Evolutionary conservation across 441 rosid species (phyloP).

Genomic region (Eutrema salsugineum): DNA sequence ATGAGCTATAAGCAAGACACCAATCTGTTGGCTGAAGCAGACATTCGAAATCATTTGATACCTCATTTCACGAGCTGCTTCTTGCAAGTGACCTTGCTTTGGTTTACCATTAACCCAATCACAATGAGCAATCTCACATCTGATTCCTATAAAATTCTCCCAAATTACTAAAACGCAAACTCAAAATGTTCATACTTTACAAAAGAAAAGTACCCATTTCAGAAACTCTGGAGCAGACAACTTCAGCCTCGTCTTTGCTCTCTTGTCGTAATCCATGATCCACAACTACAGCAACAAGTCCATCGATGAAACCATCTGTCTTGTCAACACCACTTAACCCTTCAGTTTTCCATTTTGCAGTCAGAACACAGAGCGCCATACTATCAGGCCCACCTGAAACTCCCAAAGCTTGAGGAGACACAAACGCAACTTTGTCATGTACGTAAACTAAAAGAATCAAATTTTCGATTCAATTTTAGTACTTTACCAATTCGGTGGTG

Average conservation of each 20-base stretch:
- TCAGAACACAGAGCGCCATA: slow-evolving; percentile 80
- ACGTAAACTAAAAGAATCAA: not conserved
- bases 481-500: slow-evolving; percentile 74
- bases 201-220: slow-evolving; percentile 57
- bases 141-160: slow-evolving; percentile 65
- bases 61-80: slow-evolving; percentile 90
- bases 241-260: slow-evolving; percentile 71
- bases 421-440: not conserved
- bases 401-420: slow-evolving; percentile 59
- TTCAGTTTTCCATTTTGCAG: slow-evolving; percentile 80
- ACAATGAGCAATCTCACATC: slow-evolving; percentile 80
- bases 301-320: slow-evolving; percentile 54
- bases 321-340: slow-evolving; percentile 33
- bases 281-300: slow-evolving; percentile 76
- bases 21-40: slow-evolving; percentile 51
- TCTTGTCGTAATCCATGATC: slow-evolving; percentile 88
- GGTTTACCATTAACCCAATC: slow-evolving; percentile 83
- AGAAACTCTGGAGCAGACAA: slow-evolving; percentile 62
- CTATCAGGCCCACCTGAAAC: slow-evolving; percentile 98
- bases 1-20: slow-evolving; percentile 87
- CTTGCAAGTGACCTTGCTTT: slow-evolving; percentile 82
- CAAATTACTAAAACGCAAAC: slow-evolving; percentile 27
- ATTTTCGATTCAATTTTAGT: not conserved
- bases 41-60: slow-evolving; percentile 64
- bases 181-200: slow-evolving; percentile 4